phyloP scores from a whole-genome alignment of 116 monocot genomes.

The Iris pallida region DNA sequence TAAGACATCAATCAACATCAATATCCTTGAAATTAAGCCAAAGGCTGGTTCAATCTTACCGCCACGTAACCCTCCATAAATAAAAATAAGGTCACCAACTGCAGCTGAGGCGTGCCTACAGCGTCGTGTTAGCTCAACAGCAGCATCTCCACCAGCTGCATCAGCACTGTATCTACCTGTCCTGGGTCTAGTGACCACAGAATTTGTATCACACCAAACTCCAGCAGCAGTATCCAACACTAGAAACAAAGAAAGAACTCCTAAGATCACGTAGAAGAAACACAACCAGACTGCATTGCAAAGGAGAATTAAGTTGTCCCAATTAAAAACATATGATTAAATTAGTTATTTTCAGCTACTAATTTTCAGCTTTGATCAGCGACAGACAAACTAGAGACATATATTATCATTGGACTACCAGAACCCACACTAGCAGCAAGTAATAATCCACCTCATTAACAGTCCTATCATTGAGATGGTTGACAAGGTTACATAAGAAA shows the following conservation, averaged over 20 bases:
- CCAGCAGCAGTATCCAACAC: slow-evolving; percentile 99
- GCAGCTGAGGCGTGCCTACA: slow-evolving; percentile 99
- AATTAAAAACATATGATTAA: background rate
- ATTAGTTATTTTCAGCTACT: background rate
- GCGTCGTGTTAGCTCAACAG: slow-evolving; percentile 87
- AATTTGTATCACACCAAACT: slow-evolving; percentile 98
- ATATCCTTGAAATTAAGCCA: no score
- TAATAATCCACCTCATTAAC: no score
- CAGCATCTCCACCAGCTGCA: slow-evolving; percentile 88
- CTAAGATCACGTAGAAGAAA: background rate
- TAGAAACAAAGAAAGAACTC: slow-evolving; percentile 15
- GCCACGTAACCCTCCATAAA: slow-evolving; percentile 98
- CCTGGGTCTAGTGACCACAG: slow-evolving; percentile 88
- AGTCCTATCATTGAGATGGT: no score
- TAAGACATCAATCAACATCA: no score
- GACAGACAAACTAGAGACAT: background rate
- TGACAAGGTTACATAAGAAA: no score
- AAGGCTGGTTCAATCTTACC: slow-evolving; percentile 40
- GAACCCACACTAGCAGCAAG: no score
- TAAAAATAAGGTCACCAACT: slow-evolving; percentile 83
- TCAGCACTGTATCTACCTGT: slow-evolving; percentile 96
- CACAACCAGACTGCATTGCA: background rate
- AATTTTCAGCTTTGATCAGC: background rate
- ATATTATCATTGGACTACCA: no score
- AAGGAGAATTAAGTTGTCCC: background rate